Evolutionary conservation across 441 rosid genomes (phyloP).

Genomic region (Dalechampia spathulata): DNA sequence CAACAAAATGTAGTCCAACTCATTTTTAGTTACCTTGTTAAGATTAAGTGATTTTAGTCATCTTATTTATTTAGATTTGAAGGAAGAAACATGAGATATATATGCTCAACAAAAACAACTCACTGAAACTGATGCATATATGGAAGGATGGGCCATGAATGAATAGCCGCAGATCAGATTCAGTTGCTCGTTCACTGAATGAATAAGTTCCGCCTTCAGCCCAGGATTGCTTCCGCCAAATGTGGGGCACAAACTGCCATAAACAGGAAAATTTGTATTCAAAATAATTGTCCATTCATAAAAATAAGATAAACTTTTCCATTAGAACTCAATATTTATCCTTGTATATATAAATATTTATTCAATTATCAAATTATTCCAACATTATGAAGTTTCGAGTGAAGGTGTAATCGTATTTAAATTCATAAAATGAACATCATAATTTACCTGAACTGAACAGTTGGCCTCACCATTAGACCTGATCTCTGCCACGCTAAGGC

Average conservation of each 20-base stretch:
- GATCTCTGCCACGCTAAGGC: slow-evolving; percentile 82
- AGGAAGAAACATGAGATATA: not conserved
- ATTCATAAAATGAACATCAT: not conserved
- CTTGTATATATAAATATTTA: too few species aligned
- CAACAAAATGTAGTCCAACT: too few species aligned
- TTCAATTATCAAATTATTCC: too few species aligned
- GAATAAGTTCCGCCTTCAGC: slow-evolving; percentile 60
- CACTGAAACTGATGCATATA: slow-evolving; percentile 76
- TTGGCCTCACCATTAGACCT: slow-evolving; percentile 75
- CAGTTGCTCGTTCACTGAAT: slow-evolving; percentile 68
- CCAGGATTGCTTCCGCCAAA: slow-evolving; percentile 95
- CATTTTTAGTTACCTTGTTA: too few species aligned
- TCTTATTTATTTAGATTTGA: not conserved
- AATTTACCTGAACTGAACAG: slow-evolving; percentile 61
- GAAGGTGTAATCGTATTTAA: not conserved
- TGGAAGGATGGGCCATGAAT: slow-evolving; percentile 53
- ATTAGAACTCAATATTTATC: too few species aligned
- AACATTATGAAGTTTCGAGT: too few species aligned
- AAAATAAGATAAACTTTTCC: too few species aligned
- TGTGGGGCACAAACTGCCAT: slow-evolving; percentile 62
- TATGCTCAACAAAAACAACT: slow-evolving; percentile 19
- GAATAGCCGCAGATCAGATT: slow-evolving; percentile 77
- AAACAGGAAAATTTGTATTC: not conserved
- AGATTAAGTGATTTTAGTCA: not conserved
- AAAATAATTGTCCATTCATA: not conserved